A percentile compares a stretch with the other conserved stretches of the same genome.
phyloP scores from a whole-genome alignment of 2,329 filamentous ascomycete genomes.

The Hymenoscyphus infarciens region DNA sequence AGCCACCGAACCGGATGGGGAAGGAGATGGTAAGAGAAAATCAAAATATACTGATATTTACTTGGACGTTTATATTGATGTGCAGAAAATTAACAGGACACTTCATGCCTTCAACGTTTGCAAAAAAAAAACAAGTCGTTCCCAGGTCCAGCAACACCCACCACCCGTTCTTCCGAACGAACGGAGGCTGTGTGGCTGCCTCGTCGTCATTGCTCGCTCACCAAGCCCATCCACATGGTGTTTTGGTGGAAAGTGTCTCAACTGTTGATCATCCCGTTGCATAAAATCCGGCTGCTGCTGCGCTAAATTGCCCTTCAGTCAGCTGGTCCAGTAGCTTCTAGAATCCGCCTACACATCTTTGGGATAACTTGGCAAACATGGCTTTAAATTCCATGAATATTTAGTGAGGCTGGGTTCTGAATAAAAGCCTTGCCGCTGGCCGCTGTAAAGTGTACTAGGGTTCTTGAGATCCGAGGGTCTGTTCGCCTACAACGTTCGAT shows the following conservation, averaged over 20 bases:
- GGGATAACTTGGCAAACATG: neutral
- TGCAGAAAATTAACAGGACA: neutral
- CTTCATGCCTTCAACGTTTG: neutral
- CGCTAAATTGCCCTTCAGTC: neutral
- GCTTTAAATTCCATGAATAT: neutral
- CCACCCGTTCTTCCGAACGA: neutral
- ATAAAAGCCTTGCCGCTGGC: neutral
- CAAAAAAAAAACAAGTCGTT: constrained; percentile 1
- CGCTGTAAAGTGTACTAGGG: neutral
- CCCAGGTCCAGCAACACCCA: neutral
- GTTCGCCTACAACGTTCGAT: neutral
- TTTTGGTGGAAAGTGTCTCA: neutral
- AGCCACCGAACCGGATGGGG: neutral
- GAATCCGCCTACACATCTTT: neutral
- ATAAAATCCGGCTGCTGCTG: neutral
- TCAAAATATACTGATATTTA: neutral
- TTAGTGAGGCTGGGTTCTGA: neutral
- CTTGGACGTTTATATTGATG: neutral
- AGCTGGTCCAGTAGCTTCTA: neutral
- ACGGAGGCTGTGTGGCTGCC: neutral
- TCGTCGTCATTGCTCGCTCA: neutral
- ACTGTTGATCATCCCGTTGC: neutral
- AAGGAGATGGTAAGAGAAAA: neutral
- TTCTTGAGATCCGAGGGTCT: neutral
- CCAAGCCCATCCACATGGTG: neutral